Evolutionary conservation across 202 grass and related monocot genomes (phyloP), one percentile per base, ranked within the genome.

Genomic region (Panicum virgatum): DNA sequence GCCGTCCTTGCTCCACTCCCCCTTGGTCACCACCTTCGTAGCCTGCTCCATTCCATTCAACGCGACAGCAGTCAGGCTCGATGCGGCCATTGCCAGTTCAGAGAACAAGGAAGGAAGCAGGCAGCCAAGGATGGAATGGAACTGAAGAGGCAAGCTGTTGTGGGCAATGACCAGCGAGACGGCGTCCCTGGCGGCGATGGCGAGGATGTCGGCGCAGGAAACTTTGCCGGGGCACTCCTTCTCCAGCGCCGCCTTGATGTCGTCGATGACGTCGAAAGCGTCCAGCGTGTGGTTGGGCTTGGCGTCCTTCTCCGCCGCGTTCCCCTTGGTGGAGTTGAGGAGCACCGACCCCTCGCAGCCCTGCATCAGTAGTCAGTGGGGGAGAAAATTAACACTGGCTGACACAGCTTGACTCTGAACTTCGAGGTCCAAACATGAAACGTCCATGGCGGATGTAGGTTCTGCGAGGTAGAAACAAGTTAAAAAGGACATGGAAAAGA

Each of bases 321-420:
- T 92, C 2, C 22, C 82, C 30, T 26, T 30, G 12, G 89, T 92
- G n/a, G 94, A 97, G 81, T 97, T 94, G 87, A 97, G 3, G 66
- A 97, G 81, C 63, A 97, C 89, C 1, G 94, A 97, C 38, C 77
- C 94, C 34, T 97, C 94, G 72, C 91, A 97, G 16, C 94, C 94
- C 94, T 94, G 71, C 69, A 27, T 7, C 12, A 16, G 12, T 45
- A 2, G 3, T 15, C 43, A 70, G 16, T 46, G 40, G 13, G 5
- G 25, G 12, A 46, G 44, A 44, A 37, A 37, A 64, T 37, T 20
- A 29, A 5, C 25, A 60, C 14, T 57, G 54, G 22, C 22, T 26
- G 32, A 12, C n/a, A 26, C 9, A 58, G 0, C 26, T 3, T 25
- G 42, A 16, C 13, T 27, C 5, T 29, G 40, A 59, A 27, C 56